These are phyloP conservation scores for Ustilago curta DNA, from an alignment of 1,284 basidiomycete species.

Conservation along the genomic window DNA sequence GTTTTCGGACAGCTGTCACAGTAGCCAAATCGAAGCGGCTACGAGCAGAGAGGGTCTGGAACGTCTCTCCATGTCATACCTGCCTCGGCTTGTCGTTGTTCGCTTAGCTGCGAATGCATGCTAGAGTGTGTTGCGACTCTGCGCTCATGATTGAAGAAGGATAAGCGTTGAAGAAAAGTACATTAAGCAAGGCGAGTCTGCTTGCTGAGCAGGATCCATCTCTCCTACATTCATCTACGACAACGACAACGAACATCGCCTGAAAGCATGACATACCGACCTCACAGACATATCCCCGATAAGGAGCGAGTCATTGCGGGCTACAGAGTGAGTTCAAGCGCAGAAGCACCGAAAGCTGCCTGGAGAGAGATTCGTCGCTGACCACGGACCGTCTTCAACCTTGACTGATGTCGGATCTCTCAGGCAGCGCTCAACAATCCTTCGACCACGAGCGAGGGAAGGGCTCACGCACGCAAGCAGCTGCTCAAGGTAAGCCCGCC, in stretches of 20 bases:
- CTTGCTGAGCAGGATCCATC: neutral
- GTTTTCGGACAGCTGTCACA: conserved; percentile 10
- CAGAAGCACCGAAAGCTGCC: neutral
- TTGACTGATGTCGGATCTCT: neutral
- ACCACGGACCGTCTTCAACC: neutral
- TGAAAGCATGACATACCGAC: conserved; percentile 36
- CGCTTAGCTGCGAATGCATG: neutral
- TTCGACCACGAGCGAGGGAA: conserved; percentile 40
- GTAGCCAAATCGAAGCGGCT: neutral
- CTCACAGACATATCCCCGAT: conserved; percentile 45
- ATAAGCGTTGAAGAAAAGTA: conserved; percentile 6
- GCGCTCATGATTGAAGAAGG: neutral
- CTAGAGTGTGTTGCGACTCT: conserved; percentile 3
- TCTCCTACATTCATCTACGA: neutral
- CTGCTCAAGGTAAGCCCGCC: conserved; percentile 36
- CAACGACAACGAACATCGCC: neutral
- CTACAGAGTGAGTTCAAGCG: conserved; percentile 35
- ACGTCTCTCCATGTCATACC: conserved; percentile 11
- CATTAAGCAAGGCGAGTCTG: conserved; percentile 3
- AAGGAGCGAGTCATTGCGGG: conserved; percentile 51
- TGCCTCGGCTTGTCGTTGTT: conserved; percentile 20
- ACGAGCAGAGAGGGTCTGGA: conserved; percentile 18
- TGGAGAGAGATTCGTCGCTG: neutral
- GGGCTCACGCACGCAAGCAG: conserved; percentile 49
- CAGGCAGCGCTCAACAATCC: conserved; percentile 58